Conservation (phyloP, 441 rosid genomes). For the Daphne laureola region DNA sequence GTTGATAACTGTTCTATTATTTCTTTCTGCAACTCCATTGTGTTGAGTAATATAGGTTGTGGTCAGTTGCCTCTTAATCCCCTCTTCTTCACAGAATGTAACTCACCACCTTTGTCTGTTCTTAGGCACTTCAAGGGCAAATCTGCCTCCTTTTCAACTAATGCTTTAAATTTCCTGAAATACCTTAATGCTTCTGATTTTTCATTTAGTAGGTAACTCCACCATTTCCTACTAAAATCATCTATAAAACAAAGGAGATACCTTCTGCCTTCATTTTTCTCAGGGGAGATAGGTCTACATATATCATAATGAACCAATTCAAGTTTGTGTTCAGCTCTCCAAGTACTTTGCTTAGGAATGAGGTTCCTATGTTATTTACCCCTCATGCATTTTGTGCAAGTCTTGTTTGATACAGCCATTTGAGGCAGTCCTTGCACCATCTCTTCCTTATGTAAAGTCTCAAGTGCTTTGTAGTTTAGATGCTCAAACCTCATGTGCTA, state of each 20-base stretch:
- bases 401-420: too few relatives aligned
- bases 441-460: neutral
- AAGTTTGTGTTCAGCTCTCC: neutral
- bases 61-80: neutral
- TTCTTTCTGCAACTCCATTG: neutral
- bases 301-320: neutral
- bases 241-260: neutral
- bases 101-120: too few relatives aligned
- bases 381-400: neutral
- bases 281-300: neutral
- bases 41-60: neutral
- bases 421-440: too few relatives aligned
- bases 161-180: neutral
- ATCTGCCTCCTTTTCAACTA: neutral
- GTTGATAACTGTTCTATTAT: neutral
- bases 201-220: neutral
- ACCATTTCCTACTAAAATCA: neutral
- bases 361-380: neutral
- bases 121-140: too few relatives aligned
- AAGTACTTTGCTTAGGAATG: neutral
- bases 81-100: neutral
- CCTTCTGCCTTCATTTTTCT: neutral
- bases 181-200: neutral
- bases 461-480: neutral
- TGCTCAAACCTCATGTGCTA: neutral